Conservation (phyloP, 2,329 filamentous ascomycete species). For the Colletotrichum paranaense region DNA sequence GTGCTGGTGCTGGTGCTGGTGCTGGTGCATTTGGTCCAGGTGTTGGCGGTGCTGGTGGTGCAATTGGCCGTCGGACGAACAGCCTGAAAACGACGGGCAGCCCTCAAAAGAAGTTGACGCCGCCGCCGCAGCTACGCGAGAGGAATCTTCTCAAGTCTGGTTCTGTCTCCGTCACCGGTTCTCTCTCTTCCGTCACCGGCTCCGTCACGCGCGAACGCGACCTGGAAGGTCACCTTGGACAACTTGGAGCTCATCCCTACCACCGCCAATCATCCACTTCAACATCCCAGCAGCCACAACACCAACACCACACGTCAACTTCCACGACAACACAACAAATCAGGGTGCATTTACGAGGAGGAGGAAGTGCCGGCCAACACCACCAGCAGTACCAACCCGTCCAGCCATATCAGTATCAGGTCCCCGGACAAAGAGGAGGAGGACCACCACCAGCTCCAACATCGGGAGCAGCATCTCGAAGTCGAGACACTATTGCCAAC, state of each 20-base stretch:
- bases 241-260: background rate
- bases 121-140: conserved; percentile 30
- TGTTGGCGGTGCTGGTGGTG: background rate
- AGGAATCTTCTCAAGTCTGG: conserved; percentile 14
- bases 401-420: background rate
- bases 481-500: conserved; percentile 6
- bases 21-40: background rate
- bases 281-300: background rate
- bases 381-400: background rate
- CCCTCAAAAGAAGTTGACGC: conserved; percentile 32
- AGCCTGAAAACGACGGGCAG: background rate
- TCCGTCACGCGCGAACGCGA: background rate
- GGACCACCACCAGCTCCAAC: background rate
- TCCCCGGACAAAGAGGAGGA: background rate
- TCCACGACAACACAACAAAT: conserved; percentile 4
- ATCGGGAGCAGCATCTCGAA: background rate
- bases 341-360: conserved; percentile 12
- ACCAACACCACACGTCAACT: background rate
- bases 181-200: no score
- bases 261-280: background rate
- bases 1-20: background rate
- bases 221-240: conserved; percentile 3
- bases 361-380: background rate
- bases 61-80: background rate
- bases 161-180: background rate